Evolutionary conservation across 2,329 filamentous ascomycete genomes (phyloP).

Genomic region (Sporothrix mexicana): DNA sequence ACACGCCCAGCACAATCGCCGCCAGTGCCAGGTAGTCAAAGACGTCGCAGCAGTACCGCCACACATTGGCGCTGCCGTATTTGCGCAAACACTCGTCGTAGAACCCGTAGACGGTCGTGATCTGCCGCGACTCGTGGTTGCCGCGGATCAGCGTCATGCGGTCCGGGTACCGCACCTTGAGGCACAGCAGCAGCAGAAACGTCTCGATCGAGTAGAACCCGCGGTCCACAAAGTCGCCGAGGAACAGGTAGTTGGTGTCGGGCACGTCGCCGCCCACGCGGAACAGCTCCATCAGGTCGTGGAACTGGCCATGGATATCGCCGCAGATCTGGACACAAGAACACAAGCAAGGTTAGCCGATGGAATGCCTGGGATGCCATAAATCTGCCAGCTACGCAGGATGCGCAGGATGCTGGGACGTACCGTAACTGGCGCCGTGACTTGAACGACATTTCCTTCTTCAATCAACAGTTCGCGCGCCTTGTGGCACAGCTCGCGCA

Average conservation of each 20-base stretch:
- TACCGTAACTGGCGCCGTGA: constrained; percentile 93
- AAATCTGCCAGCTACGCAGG: not conserved
- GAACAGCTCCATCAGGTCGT: constrained; percentile 96
- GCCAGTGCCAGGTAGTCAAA: constrained; percentile 96
- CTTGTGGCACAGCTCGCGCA: constrained; percentile 96
- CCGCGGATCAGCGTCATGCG: constrained; percentile 95
- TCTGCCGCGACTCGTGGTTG: constrained; percentile 95
- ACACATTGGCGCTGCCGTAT: constrained; percentile 95
- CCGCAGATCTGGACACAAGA: constrained; percentile 74
- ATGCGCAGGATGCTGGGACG: no score
- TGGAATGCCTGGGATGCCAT: no score
- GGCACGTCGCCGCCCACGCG: constrained; percentile 91
- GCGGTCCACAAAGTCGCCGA: constrained; percentile 90
- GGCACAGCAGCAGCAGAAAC: constrained; percentile 90
- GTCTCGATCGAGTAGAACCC: constrained; percentile 98
- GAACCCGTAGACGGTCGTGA: constrained; percentile 96
- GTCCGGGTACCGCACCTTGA: constrained; percentile 97
- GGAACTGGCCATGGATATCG: constrained; percentile 96
- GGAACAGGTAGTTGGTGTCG: constrained; percentile 92
- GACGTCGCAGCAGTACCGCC: constrained; percentile 96
- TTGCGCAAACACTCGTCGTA: constrained; percentile 97
- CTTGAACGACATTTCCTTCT: constrained; percentile 95
- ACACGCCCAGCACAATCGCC: constrained; percentile 87
- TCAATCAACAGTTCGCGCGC: constrained; percentile 95
- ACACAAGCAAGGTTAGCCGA: not conserved